Evolutionary conservation across 768 basidiomycete species (phyloP).

Genomic region (Suillus clintonianus): DNA sequence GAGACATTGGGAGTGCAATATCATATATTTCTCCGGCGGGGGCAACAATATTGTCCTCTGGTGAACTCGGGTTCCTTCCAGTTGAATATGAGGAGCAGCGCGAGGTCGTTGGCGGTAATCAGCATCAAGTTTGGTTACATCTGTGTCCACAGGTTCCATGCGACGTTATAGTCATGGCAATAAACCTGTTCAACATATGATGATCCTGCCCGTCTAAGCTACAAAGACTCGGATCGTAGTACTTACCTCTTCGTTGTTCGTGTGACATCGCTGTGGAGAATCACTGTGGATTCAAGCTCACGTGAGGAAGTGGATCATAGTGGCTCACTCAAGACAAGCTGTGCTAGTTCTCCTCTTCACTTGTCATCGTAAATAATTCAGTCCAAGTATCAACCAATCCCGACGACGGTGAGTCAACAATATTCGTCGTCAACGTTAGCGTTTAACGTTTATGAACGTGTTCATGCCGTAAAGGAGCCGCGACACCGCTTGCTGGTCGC

Average conservation of each 20-base stretch:
- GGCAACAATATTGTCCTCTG: background rate
- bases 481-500: background rate
- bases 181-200: background rate
- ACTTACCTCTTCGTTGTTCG: no score
- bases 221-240: background rate
- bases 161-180: background rate
- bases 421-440: background rate
- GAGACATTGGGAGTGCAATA: background rate
- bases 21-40: background rate
- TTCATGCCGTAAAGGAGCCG: background rate
- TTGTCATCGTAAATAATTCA: background rate
- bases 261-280: no score
- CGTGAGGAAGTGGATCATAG: background rate
- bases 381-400: no score
- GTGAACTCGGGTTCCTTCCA: background rate
- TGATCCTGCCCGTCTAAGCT: background rate
- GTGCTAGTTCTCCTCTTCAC: background rate
- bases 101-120: background rate
- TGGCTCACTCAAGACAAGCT: background rate
- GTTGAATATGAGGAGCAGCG: background rate
- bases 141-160: background rate
- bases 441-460: background rate
- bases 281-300: background rate
- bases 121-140: background rate
- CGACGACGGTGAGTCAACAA: background rate